Evolutionary conservation across 805 yeast genomes (phyloP), one percentile per base, ranked within the genome.

Genomic region (Metschnikowia shivogae): DNA sequence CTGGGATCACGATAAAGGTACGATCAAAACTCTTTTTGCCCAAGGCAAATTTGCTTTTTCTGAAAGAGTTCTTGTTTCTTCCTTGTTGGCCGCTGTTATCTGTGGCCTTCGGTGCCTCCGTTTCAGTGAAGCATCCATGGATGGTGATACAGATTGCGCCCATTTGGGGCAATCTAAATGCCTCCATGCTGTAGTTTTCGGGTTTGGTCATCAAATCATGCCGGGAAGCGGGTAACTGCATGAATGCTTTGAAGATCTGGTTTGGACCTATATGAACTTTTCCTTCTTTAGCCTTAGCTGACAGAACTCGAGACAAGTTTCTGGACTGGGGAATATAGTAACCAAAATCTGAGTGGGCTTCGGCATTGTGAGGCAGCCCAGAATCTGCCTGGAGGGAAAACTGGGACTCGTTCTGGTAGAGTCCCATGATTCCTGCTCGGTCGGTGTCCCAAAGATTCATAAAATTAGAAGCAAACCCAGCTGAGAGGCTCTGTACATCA

Each of bases 91-190:
- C 56, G 12, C 51, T 36, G 13, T 54, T 59, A 8, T 60, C 67
- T 9, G 50, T 28, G 34, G 60, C 62, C 19, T 74, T 77, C 1
- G 90, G 89, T 17, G 70, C 72, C 0, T 70, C 82, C 19, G 66
- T 61, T 64, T 93, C 98, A 41, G 80, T 81, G 59, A 80, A 92
- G 46, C 78, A 82, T 4, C 99, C 99, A 67, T 93, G 99, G 12
- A 92, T 65, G 0, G 81, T 72, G 36, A 92, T 77, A 57, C 86
- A 73, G 56, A 93, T 80, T 5, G 96, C 97, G 42, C 82, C 78
- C 26, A 89, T 77, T 39, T 78, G 81, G 6, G 87, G 81, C 45
- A 73, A 77, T 22, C 89, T 77, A 71, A 84, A 81, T 1, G 87
- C 76, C 60, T 93, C 97, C 67, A 90, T 77, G 22, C 95, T 77